Base-by-base conservation (phyloP, 257 asterid species). In the Solanum appendiculatum region DNA sequence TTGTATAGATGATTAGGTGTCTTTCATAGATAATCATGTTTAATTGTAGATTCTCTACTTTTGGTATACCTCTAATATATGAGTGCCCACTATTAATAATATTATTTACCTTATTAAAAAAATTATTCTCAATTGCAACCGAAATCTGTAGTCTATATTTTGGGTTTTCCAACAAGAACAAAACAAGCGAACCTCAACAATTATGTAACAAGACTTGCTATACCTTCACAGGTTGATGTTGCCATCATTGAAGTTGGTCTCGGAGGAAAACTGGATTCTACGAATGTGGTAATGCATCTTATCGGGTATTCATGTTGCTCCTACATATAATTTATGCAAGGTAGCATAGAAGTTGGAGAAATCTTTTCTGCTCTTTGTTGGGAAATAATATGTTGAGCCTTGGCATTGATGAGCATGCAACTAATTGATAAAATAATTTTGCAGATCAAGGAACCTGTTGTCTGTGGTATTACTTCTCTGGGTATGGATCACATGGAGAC, bases 401-500 rank as follows among this genome's bases (percentile, higher is more conserved):
- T 31, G 66, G 68, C 68, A 81, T 31, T 81, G 20, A 27, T 80
- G 63, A 44, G 69, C 75, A 27, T 74, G 12, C 23, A 82, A 75
- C 54, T 6, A 54, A 77, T 80, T 70, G 81, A 37, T 82, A 29
- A 70, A 44, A 63, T n/a, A 73, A 51, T 84, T 86, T n/a, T 86
- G 90, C 94, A 97, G 98, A 93, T 94, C 87, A 92, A 94, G 91
- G 86, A 92, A 86, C 99, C 98, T 81, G 92, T 94, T 87, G 99
- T 97, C 85, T 95, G 98, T 89, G 99, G 98, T 85, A 91, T 97
- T 88, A 91, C 95, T 89, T 93, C 99, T 42, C 92, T 95, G 70
- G 99, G 98, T 87, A 94, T 94, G 98, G 99, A 97, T 90, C 99
- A 97, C 91, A 93, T 93, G 96, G 99, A 97, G 92, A 88, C 91